Percentiles rank a stretch among this genome's conserved stretches.
phyloP scores from a whole-genome alignment of 306 rosid genomes.

The Vigna nakashimae region DNA sequence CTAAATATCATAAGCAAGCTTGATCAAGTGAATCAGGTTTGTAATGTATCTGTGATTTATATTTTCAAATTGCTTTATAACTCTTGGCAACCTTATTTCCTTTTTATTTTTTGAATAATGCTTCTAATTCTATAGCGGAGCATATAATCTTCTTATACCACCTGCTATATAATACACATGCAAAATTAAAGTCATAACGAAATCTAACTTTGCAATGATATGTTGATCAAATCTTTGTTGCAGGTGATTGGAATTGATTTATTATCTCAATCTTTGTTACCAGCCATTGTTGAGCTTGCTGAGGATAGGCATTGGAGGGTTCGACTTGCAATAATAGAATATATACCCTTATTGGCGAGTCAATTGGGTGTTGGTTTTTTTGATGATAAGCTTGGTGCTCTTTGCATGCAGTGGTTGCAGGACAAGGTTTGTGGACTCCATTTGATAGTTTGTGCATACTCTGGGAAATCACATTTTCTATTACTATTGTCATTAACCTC shows the following conservation, averaged over 20 bases:
- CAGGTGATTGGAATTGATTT: slow-evolving; percentile 88
- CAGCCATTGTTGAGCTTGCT: slow-evolving; percentile 91
- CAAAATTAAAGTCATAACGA: background rate
- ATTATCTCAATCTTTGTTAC: slow-evolving; percentile 80
- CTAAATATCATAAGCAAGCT: slow-evolving; percentile 89
- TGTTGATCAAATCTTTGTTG: slow-evolving; percentile 39
- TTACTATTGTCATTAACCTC: background rate
- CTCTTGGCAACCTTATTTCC: background rate
- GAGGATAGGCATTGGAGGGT: slow-evolving; percentile 97
- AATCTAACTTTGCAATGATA: background rate
- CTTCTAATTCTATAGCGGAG: background rate
- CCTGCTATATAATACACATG: background rate
- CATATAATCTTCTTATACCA: slow-evolving; percentile 6
- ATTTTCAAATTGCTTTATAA: background rate
- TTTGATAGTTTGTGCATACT: slow-evolving; percentile 16
- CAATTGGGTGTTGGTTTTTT: slow-evolving; percentile 90
- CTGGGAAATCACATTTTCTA: background rate
- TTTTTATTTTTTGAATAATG: background rate
- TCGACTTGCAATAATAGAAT: slow-evolving; percentile 87
- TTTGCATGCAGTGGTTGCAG: slow-evolving; percentile 93
- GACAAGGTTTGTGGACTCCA: slow-evolving; percentile 69
- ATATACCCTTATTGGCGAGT: slow-evolving; percentile 84
- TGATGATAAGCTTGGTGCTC: slow-evolving; percentile 90
- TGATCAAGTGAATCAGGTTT: slow-evolving; percentile 94
- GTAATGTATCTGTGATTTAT: background rate